Evolutionary conservation across 2,329 filamentous ascomycete genomes (phyloP).

Genomic region (Hypoxylon sp.): DNA sequence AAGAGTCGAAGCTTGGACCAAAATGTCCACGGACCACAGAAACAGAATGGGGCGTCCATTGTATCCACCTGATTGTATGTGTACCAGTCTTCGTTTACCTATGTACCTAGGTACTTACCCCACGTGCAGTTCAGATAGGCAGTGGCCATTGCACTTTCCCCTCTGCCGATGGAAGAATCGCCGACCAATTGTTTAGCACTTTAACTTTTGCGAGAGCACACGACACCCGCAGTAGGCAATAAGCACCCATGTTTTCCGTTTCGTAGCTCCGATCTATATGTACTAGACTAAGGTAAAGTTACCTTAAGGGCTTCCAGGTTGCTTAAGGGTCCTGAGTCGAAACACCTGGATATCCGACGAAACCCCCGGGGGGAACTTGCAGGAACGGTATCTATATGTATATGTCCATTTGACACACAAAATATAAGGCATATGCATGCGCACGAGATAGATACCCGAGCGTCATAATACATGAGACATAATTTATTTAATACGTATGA

Average conservation of each 20-base stretch:
- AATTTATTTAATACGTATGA: neutral
- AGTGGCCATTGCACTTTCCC: constrained; percentile 8
- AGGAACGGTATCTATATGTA: constrained; percentile 1
- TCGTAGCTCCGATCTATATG: constrained; percentile 21
- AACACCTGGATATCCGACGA: constrained; percentile 22
- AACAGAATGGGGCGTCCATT: neutral
- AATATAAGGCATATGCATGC: neutral
- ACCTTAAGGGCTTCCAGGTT: constrained; percentile 6
- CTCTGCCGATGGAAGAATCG: constrained; percentile 18
- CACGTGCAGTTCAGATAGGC: neutral
- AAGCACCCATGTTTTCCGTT: constrained; percentile 14
- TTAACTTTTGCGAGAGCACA: constrained; percentile 18
- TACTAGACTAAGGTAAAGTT: neutral
- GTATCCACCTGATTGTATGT: neutral
- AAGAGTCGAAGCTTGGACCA: neutral
- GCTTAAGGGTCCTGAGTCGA: neutral
- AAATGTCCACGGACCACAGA: neutral
- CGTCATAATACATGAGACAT: neutral
- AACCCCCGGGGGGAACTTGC: constrained; percentile 2
- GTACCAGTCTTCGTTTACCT: neutral
- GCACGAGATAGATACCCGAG: neutral
- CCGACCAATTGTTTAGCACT: constrained; percentile 17
- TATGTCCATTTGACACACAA: neutral
- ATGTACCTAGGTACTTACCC: too few relatives aligned
- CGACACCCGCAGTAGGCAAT: constrained; percentile 9